These are phyloP conservation scores for Clonostachys solani DNA, from an alignment of 2,329 filamentous ascomycete genomes.

Conservation along the genomic window DNA sequence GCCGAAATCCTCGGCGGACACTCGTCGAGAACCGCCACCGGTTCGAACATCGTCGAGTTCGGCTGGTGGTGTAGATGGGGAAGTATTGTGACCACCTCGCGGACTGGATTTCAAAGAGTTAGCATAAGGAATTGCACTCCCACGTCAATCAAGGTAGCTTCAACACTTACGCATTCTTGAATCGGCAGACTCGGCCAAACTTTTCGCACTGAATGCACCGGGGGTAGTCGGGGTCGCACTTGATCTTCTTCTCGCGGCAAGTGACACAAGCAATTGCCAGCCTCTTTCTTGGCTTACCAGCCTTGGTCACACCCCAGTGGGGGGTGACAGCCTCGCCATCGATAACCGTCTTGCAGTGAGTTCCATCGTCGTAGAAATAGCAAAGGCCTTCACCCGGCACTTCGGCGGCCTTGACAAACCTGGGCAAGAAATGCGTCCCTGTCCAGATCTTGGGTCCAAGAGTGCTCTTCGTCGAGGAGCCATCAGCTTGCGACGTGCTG, in stretches of 20 bases:
- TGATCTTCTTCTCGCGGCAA: slow-evolving; percentile 96
- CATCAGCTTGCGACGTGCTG: slow-evolving; percentile 22
- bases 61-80: slow-evolving; percentile 46
- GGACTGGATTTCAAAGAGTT: slow-evolving; percentile 30
- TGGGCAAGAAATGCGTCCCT: slow-evolving; percentile 62
- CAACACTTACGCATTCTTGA: slow-evolving; percentile 73
- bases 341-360: slow-evolving; percentile 76
- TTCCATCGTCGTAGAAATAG: slow-evolving; percentile 83
- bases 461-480: slow-evolving; percentile 51
- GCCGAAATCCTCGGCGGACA: slow-evolving; percentile 29
- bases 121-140: too few relatives aligned
- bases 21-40: slow-evolving; percentile 19
- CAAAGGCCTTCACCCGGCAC: slow-evolving; percentile 76
- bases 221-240: slow-evolving; percentile 84
- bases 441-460: slow-evolving; percentile 68
- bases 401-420: slow-evolving; percentile 59
- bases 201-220: slow-evolving; percentile 92
- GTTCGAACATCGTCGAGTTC: slow-evolving; percentile 42
- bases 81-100: slow-evolving; percentile 53
- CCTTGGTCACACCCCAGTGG: slow-evolving; percentile 91
- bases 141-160: too few relatives aligned
- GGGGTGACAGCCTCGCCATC: slow-evolving; percentile 86
- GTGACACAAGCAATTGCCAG: slow-evolving; percentile 90
- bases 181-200: slow-evolving; percentile 80
- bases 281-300: slow-evolving; percentile 86